Conservation (phyloP, 1,284 basidiomycete genomes). For the Tilletia walkeri region DNA sequence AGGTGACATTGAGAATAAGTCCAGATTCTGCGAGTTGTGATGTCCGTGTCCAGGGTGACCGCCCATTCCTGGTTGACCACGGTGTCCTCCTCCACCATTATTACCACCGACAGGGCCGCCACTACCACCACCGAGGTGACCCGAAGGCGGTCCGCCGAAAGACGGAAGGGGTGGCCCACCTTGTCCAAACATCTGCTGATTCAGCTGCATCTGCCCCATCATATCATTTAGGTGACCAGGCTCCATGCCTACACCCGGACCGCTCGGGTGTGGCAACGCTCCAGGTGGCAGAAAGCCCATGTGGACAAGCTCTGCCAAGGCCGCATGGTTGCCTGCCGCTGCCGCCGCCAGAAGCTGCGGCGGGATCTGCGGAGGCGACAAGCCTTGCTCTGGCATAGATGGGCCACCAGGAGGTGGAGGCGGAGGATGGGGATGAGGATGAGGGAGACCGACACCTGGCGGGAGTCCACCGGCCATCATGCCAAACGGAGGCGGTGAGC, state of each 20-base stretch:
- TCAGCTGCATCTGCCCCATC: slow-evolving; percentile 16
- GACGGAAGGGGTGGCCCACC: neutral
- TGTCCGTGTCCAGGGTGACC: neutral
- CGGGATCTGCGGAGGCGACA: neutral
- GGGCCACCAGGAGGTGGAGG: neutral
- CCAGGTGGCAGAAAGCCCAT: neutral
- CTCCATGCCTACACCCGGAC: neutral
- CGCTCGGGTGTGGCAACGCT: neutral
- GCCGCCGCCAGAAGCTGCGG: slow-evolving; percentile 3
- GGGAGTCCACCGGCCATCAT: neutral
- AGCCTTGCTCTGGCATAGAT: neutral
- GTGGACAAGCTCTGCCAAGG: neutral
- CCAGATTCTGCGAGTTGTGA: neutral
- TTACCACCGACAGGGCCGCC: too few relatives aligned
- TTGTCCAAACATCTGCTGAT: neutral
- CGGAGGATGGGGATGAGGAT: neutral
- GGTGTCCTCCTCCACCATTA: too few relatives aligned
- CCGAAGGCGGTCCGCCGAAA: neutral
- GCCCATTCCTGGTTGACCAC: too few relatives aligned
- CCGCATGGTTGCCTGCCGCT: neutral
- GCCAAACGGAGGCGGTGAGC: neutral
- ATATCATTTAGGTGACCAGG: neutral
- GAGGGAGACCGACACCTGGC: neutral
- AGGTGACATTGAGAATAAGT: slow-evolving; percentile 4
- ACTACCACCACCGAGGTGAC: neutral